These are phyloP conservation scores for Schizochytrium sp. DNA, from an alignment of 108 stramenopile genomes.

Conservation along the genomic window DNA sequence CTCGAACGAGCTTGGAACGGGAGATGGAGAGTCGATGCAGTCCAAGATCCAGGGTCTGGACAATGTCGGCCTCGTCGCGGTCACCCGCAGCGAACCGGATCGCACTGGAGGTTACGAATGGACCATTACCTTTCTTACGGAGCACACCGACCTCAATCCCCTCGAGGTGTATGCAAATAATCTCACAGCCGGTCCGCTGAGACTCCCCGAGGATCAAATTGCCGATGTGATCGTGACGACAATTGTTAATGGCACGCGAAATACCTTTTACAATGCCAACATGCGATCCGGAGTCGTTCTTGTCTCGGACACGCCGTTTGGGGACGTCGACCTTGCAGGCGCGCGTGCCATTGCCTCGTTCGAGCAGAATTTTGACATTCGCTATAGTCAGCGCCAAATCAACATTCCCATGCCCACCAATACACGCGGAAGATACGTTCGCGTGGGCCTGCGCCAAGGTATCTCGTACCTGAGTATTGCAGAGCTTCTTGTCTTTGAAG, in stretches of 20 bases:
- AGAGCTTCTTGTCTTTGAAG: not conserved
- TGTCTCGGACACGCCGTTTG: not conserved
- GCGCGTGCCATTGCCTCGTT: not conserved
- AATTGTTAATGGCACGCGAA: not conserved
- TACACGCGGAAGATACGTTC: not conserved
- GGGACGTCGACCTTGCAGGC: not conserved
- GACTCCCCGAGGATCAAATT: not conserved
- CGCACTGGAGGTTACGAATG: not conserved
- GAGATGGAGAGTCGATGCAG: conserved; percentile 5
- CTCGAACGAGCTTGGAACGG: not conserved
- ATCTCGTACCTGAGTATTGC: not conserved
- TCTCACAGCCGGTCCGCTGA: not conserved
- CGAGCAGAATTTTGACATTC: not conserved
- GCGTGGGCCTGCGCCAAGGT: not conserved
- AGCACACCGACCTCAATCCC: not conserved
- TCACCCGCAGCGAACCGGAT: not conserved
- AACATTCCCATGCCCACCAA: not conserved
- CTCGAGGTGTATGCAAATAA: not conserved
- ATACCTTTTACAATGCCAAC: conserved; percentile 10
- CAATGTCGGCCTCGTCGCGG: not conserved
- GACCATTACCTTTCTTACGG: conserved; percentile 6
- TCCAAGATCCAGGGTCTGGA: not conserved
- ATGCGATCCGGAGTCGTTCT: not conserved
- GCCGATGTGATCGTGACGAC: not conserved
- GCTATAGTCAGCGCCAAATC: not conserved